These are phyloP conservation scores for Aspergillus ostianus DNA, from an alignment of 495 filamentous ascomycete species.

Conservation along the genomic window DNA sequence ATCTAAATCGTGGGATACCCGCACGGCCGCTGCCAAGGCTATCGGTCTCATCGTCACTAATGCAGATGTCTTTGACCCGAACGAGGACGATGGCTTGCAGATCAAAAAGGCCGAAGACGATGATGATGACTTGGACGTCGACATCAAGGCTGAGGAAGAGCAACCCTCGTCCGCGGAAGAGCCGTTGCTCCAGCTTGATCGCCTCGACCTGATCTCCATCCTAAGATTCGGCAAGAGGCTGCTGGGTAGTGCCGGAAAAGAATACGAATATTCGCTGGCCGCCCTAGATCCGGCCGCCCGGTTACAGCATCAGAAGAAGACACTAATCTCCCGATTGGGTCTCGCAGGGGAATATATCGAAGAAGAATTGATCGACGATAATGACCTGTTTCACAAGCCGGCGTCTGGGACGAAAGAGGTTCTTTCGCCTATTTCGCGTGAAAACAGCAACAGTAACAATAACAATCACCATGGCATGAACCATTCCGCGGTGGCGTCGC, in stretches of 20 bases:
- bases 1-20: conserved; percentile 93
- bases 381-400: conserved; percentile 51
- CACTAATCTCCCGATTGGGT: conserved; percentile 76
- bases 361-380: conserved; percentile 70
- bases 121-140: conserved; percentile 48
- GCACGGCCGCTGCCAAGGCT: conserved; percentile 85
- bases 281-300: conserved; percentile 76
- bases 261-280: conserved; percentile 79
- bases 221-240: conserved; percentile 78
- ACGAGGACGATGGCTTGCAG: conserved; percentile 56
- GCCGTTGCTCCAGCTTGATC: conserved; percentile 66
- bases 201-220: conserved; percentile 74
- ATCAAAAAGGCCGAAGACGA: conserved; percentile 55
- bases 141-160: conserved; percentile 48
- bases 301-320: conserved; percentile 84
- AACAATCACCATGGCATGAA: conserved; percentile 47
- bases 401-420: conserved; percentile 49
- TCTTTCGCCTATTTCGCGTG: conserved; percentile 18
- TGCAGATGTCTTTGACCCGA: conserved; percentile 84
- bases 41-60: conserved; percentile 90
- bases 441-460: conserved; percentile 25
- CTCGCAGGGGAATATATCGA: conserved; percentile 83
- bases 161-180: conserved; percentile 29
- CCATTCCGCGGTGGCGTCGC: conserved; percentile 47
- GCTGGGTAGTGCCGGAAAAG: conserved; percentile 76